A percentile compares a stretch with the other conserved stretches of the same genome.
Evolutionary conservation across 1,284 basidiomycete genomes (phyloP).

Genomic region (Hemileia vastatrix): DNA sequence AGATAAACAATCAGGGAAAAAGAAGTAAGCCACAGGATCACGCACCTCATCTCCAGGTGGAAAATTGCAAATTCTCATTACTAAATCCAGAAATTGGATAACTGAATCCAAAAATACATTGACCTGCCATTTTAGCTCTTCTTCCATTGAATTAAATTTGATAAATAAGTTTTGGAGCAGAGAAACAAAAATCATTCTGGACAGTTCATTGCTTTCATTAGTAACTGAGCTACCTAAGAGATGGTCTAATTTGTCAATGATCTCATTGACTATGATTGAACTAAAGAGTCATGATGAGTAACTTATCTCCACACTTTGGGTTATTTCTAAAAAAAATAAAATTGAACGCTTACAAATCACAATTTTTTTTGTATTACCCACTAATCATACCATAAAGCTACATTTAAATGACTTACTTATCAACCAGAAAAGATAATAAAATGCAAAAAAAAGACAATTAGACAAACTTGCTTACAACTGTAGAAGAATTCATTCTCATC

Average conservation of each 20-base stretch:
- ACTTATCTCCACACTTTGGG: no score
- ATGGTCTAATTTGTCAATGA: conserved; percentile 80
- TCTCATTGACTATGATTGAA: conserved; percentile 63
- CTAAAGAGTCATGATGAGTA: conserved; percentile 35
- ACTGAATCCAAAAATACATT: conserved; percentile 76
- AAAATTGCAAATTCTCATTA: conserved; percentile 76
- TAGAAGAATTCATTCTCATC: conserved; percentile 73
- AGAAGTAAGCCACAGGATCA: no score
- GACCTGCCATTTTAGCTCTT: conserved; percentile 65
- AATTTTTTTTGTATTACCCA: no score
- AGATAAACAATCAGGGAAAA: no score
- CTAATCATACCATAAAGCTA: no score
- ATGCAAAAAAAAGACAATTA: no score
- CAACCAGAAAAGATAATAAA: no score
- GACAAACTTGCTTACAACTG: no score
- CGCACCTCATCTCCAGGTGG: conserved; percentile 66
- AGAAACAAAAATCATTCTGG: conserved; percentile 74
- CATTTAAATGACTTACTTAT: no score
- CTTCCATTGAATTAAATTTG: conserved; percentile 66
- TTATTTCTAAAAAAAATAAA: no score
- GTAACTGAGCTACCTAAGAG: conserved; percentile 81
- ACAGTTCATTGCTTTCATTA: conserved; percentile 54
- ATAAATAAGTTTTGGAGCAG: conserved; percentile 80
- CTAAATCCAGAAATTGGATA: conserved; percentile 80
- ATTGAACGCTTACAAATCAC: no score